Base-by-base conservation (phyloP, 495 filamentous ascomycete species). In the Xylaria curta region DNA sequence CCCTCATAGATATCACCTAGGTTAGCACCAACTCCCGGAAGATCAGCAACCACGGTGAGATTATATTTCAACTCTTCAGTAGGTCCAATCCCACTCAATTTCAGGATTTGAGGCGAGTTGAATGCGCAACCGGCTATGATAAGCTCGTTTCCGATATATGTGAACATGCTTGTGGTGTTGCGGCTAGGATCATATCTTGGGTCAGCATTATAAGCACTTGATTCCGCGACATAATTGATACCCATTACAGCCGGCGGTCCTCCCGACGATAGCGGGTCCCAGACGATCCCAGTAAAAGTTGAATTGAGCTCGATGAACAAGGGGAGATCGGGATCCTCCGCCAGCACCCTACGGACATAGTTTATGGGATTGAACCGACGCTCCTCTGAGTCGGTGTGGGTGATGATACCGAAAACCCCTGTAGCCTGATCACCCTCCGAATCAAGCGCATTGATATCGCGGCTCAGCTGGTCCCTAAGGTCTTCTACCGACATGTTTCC, bases 81-180 rank as follows among this genome's bases (percentile, higher is more conserved):
- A 0, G 86, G 82, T 0, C 89, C 88, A 62, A 90, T 85, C 10
- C 87, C 88, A 21, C 82, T 86, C 4, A 87, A 85, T 70, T 88
- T 85, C 12, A 90, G 79, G 19, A 90, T 83, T 51, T 88, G 83
- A 24, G 88, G 88, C 26, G 85, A 84, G 81, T 87, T 88, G 78
- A 88, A 89, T 21, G 86, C 80, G 4, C 88, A 88, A 12, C 82
- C 83, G 1, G 84, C 82, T 44, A 89, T 75, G 59, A 90, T 84
- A 47, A 88, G 82, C 56, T 90, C 88, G 31, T 76, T 79, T 2
- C 71, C 76, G 58, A 78, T 66, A 53, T 74, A 75, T 9, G 68
- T 61, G 42, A 76, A 73, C 3, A 71, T 58, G 19, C 59, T 40
- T n/a, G 75, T 81, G 56, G 72, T 71, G 26, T 76, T 76, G 13